Conservation (phyloP, 768 basidiomycete species). For the Hortiboletus flavorubellus region DNA sequence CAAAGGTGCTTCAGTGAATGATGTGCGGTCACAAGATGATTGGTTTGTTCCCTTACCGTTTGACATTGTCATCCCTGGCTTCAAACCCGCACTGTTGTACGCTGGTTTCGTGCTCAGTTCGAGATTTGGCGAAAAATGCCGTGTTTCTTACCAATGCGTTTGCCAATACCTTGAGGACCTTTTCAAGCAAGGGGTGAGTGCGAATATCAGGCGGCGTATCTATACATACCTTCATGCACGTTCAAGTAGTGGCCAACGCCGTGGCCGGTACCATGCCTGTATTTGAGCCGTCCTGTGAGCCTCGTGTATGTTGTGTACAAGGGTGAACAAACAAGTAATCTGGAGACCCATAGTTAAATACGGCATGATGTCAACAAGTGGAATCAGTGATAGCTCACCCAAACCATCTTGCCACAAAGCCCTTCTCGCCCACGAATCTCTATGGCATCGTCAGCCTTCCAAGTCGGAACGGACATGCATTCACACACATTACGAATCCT, state of each 20-base stretch:
- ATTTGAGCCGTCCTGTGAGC: slow-evolving; percentile 6
- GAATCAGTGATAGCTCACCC: slow-evolving; percentile 42
- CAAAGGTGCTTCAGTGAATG: neutral
- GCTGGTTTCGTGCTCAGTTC: slow-evolving; percentile 34
- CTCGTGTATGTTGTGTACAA: neutral
- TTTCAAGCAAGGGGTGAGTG: slow-evolving; percentile 5
- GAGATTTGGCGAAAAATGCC: neutral
- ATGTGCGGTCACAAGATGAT: neutral
- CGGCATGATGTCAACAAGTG: neutral
- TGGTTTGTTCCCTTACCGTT: slow-evolving; percentile 47
- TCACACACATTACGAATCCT: slow-evolving; percentile 56
- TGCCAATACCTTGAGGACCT: slow-evolving; percentile 58
- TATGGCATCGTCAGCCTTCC: slow-evolving; percentile 26
- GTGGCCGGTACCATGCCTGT: slow-evolving; percentile 88
- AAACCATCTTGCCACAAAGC: slow-evolving; percentile 86
- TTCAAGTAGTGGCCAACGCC: slow-evolving; percentile 94
- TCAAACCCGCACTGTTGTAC: slow-evolving; percentile 68
- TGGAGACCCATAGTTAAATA: slow-evolving; percentile 17
- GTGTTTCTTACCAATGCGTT: slow-evolving; percentile 32
- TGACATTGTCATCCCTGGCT: slow-evolving; percentile 86
- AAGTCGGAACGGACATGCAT: neutral
- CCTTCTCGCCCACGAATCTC: slow-evolving; percentile 78
- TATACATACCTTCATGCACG: slow-evolving; percentile 69
- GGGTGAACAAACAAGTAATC: slow-evolving; percentile 50
- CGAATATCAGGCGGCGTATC: neutral